Evolutionary conservation across 352 stramenopile species (phyloP), one percentile per base, ranked within the genome.

Genomic region (Peronosclerospora sorghi): DNA sequence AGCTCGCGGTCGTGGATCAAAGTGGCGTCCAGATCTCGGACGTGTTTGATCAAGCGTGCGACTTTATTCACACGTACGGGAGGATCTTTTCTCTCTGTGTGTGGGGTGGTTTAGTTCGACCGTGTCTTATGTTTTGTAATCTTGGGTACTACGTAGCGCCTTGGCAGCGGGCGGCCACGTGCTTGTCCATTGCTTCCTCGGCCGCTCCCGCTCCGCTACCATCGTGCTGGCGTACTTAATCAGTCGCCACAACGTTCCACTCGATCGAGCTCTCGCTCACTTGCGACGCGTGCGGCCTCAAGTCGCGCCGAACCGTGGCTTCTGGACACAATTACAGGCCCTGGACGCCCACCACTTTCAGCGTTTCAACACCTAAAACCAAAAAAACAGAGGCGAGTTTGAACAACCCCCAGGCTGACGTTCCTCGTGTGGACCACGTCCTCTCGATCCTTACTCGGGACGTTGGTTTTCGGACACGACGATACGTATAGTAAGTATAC

Each of bases 181-280:
- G 13, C 69, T 89, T 19, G 73, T 91, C 34, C 79, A 91, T 41
- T 91, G 79, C 44, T 85, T 73, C 19, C 62, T 81, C 35, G 79
- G 79, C 1, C 57, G 63, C 2, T 85, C 70, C n/a, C 68, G 79
- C 5, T 88, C 75, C 2, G 70, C 66, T 15, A 73, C 75, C 0
- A 63, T 91, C 30, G 43, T 91, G 4, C 48, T 88, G 15, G 79
- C 67, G 12, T 86, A 74, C 37, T 48, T 91, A 8, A 72, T 91
- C 12, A 43, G 54, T 5, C 55, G 56, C 17, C 43, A 62, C 1
- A 13, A 17, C 0, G 53, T 85, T 54, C 40, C 54, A 0, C 54
- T 88, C 0, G 35, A 57, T 0, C 53, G 62, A 1, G 75, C 79
- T 17, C 51, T 83, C n/a, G 5, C 28, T 13, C 24, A 65, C 32